Base-by-base conservation (phyloP, 192 early-diverging fungal species). In the Coemansia asiatica region DNA sequence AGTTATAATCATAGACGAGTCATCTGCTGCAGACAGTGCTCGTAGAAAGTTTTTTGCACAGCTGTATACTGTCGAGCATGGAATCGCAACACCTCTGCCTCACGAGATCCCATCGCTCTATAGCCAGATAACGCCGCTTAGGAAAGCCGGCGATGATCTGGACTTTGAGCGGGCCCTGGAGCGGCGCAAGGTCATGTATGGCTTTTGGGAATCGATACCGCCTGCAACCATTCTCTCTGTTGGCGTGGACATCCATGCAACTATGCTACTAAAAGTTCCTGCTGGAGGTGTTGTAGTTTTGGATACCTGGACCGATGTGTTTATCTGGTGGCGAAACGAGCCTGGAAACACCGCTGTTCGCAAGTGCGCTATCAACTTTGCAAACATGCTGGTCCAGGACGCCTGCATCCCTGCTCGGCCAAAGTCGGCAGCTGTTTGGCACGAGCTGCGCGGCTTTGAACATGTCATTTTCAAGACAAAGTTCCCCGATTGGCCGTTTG, bases 301-400 rank as follows among this genome's bases (percentile, higher is more conserved):
- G 16, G 79, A 81, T 35, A 74, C 79, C 22, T 81, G 73, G 73
- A 63, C 79, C 21, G 79, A 81, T 27, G 74, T 81, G 16, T 81
- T 81, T 57, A 61, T 81, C 25, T 81, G 79, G 79, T 81, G 74
- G 79, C 63, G 74, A n/a, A 61, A 76, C 67, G 73, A 75, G 56
- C 74, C 79, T 1, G 53, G 72, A 54, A 80, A 68, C 35, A 51
- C 63, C 6, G 67, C 77, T 26, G 77, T 80, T 33, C 68, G 77
- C 55, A 66, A 67, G 35, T 80, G 77, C 27, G 77, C 77, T 7
- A 53, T 74, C 28, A 67, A 71, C 47, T 80, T 80, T 71, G 68
- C 72, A 19, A 71, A 68, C 51, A 74, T 74, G 72, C 48, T 80
- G 35, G 56, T 80, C 7, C 68, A 66, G 18, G 77, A 80, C 35